Evolutionary conservation across 306 rosid genomes (phyloP).

Genomic region (Vigna reflexopilosa): DNA sequence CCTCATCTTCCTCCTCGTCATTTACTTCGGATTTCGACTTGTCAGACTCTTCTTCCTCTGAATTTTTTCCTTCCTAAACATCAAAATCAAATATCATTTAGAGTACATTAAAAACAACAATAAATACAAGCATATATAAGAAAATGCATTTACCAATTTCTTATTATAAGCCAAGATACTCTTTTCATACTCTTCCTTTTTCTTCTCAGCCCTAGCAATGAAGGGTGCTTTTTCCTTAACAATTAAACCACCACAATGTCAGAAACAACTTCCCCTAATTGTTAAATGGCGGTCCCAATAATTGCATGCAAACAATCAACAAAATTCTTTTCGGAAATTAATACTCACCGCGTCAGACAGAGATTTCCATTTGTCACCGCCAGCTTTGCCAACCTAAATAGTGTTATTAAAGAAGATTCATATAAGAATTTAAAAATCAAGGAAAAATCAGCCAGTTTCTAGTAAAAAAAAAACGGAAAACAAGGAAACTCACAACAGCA

Average conservation of each 20-base stretch:
- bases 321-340: neutral
- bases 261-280: neutral
- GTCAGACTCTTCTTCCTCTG: constrained; percentile 84
- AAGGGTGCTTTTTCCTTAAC: constrained; percentile 82
- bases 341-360: constrained; percentile 83
- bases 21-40: constrained; percentile 89
- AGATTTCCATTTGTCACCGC: constrained; percentile 81
- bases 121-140: fast-evolving
- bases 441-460: too few relatives aligned
- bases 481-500: constrained; percentile 60
- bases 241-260: neutral
- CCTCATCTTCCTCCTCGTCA: constrained; percentile 84
- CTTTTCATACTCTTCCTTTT: constrained; percentile 70
- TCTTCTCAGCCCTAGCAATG: constrained; percentile 73
- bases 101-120: too few relatives aligned
- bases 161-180: constrained; percentile 66
- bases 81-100: neutral
- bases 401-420: neutral
- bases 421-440: neutral
- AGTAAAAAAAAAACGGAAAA: neutral
- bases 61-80: constrained; percentile 65
- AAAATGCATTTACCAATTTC: constrained; percentile 48
- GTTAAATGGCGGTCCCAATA: neutral
- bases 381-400: constrained; percentile 86
- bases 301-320: neutral